phyloP scores from a whole-genome alignment of 345 rosid species.

The sweet orange (Citrus sinensis) region DNA sequence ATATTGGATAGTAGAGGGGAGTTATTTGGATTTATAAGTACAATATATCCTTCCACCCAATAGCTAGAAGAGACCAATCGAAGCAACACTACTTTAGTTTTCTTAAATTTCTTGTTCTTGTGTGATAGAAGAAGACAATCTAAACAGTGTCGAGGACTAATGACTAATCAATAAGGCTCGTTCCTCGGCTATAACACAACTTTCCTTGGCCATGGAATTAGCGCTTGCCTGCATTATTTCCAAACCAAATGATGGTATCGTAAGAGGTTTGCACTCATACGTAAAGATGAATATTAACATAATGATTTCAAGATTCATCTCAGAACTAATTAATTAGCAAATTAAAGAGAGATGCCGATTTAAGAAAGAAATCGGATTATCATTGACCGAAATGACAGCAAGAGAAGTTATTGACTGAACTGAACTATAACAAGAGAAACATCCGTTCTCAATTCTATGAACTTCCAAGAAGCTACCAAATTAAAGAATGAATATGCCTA shows the following conservation, averaged over 20 bases:
- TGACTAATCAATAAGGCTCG: too few relatives aligned
- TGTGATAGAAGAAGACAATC: too few relatives aligned
- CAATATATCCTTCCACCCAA: too few relatives aligned
- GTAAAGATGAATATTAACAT: neutral
- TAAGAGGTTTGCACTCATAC: neutral
- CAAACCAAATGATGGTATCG: neutral
- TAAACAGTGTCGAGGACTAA: too few relatives aligned
- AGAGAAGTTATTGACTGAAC: neutral
- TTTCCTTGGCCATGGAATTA: too few relatives aligned
- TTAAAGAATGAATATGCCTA: neutral
- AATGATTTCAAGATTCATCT: neutral
- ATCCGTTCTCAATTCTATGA: neutral
- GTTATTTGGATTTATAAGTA: too few relatives aligned
- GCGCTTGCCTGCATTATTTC: too few relatives aligned
- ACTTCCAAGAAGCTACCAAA: neutral
- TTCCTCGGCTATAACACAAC: too few relatives aligned
- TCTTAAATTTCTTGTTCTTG: neutral
- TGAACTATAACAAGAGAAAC: neutral
- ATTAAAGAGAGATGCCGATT: neutral
- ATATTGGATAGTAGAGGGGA: too few relatives aligned
- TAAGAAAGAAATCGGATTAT: neutral
- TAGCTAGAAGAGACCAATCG: slow-evolving; percentile 36
- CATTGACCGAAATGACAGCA: neutral
- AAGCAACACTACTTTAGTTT: slow-evolving; percentile 38
- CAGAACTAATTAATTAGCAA: too few relatives aligned